phyloP scores from a whole-genome alignment of 2,329 filamentous ascomycete genomes.

The Scedosporium dehoogii region DNA sequence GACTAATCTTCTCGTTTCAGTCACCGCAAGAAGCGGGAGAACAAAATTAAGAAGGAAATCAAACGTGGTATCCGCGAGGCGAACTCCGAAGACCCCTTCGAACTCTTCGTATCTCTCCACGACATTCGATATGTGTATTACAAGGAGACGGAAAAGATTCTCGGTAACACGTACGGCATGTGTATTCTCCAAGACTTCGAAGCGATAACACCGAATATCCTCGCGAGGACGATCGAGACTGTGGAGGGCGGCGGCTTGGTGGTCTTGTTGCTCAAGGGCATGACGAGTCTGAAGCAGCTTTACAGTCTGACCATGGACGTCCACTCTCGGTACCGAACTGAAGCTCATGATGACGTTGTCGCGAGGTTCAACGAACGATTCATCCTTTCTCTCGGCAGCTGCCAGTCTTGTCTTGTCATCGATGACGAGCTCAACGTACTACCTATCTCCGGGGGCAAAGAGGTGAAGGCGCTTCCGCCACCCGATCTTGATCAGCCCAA shows the following conservation, averaged over 20 bases:
- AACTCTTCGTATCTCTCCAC: conserved; percentile 91
- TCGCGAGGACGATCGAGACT: conserved; percentile 91
- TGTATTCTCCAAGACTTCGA: conserved; percentile 98
- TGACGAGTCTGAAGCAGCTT: conserved; percentile 93
- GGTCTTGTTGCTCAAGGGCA: conserved; percentile 82
- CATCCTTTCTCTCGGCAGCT: conserved; percentile 88
- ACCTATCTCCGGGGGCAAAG: conserved; percentile 91
- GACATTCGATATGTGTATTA: conserved; percentile 99
- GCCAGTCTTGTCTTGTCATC: conserved; percentile 87
- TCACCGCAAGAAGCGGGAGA: conserved; percentile 95
- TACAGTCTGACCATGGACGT: conserved; percentile 98
- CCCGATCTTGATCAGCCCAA: conserved; percentile 64
- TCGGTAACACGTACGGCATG: conserved; percentile 97
- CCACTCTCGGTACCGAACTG: conserved; percentile 90
- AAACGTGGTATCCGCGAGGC: conserved; percentile 88
- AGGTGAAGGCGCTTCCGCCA: conserved; percentile 71
- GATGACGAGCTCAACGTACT: conserved; percentile 97
- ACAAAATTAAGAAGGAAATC: conserved; percentile 97
- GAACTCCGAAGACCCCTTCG: conserved; percentile 90
- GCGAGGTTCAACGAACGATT: conserved; percentile 97
- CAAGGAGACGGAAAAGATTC: conserved; percentile 98
- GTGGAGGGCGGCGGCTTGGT: conserved; percentile 94
- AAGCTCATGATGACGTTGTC: conserved; percentile 89
- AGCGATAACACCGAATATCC: conserved; percentile 90
- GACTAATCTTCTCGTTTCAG: conserved; percentile 25